Conservation (phyloP, 768 basidiomycete species). For the Lactarius hengduanensis region DNA sequence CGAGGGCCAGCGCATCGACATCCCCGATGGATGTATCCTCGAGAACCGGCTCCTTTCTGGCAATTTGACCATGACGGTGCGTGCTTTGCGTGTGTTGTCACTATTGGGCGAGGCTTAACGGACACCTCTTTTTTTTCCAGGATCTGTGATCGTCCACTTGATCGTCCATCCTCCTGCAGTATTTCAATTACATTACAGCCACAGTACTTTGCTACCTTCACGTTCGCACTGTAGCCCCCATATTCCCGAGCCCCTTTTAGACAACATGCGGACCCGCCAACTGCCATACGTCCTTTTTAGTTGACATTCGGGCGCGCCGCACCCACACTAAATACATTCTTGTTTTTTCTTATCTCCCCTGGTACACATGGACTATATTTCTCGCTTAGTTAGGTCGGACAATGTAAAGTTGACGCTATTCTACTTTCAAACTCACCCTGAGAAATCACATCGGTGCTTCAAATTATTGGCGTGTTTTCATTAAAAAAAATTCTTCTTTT, state of each 20-base stretch:
- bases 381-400: slow-evolving; percentile 1
- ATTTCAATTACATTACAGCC: background rate
- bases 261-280: background rate
- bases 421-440: background rate
- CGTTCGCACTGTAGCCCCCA: background rate
- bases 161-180: background rate
- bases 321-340: background rate
- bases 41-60: slow-evolving; percentile 80
- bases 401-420: slow-evolving; percentile 1
- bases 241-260: background rate
- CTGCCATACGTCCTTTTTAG: background rate
- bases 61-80: slow-evolving; percentile 76
- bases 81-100: slow-evolving; percentile 15
- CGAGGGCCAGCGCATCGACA: slow-evolving; percentile 71
- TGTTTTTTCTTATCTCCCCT: background rate
- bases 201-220: background rate
- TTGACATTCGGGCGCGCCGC: background rate
- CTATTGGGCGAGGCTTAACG: background rate
- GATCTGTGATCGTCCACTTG: slow-evolving; percentile 13
- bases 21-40: slow-evolving; percentile 71
- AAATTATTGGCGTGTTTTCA: background rate
- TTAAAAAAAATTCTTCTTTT: background rate
- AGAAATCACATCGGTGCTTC: background rate
- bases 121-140: background rate
- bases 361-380: background rate